Percentiles rank a stretch among this genome's conserved stretches.
Conservation (phyloP, 2,329 filamentous ascomycete genomes). For the Cryphonectria parasitica region DNA sequence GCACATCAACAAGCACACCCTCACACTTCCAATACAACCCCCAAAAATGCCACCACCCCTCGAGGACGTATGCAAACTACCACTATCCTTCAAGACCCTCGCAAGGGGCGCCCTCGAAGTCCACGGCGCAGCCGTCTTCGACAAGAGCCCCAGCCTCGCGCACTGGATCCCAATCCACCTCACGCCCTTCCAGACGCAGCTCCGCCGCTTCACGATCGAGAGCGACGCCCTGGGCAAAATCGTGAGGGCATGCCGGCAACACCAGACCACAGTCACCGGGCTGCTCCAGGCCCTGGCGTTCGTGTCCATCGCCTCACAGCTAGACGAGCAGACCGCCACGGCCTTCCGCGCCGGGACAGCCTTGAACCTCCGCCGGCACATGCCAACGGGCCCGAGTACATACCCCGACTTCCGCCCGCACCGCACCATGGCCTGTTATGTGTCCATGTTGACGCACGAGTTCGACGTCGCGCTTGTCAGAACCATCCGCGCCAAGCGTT, state of each 20-base stretch:
- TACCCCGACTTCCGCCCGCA: conserved; percentile 21
- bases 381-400: conserved; percentile 17
- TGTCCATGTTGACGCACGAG: conserved; percentile 21
- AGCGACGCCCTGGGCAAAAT: conserved; percentile 20
- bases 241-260: conserved; percentile 33
- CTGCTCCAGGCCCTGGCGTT: conserved; percentile 36
- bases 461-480: conserved; percentile 4
- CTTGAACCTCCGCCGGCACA: conserved; percentile 33
- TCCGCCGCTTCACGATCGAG: conserved; percentile 32
- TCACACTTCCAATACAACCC: background rate
- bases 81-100: conserved; percentile 30
- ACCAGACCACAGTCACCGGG: conserved; percentile 38
- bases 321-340: conserved; percentile 15
- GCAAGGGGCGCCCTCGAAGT: conserved; percentile 31
- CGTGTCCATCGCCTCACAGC: conserved; percentile 32
- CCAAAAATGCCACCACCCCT: conserved; percentile 33
- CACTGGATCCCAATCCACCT: conserved; percentile 33
- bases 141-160: conserved; percentile 23
- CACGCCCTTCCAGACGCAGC: conserved; percentile 31
- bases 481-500: conserved; percentile 1
- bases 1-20: conserved; percentile 25
- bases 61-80: conserved; percentile 33
- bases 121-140: conserved; percentile 28
- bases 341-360: conserved; percentile 25
- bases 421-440: conserved; percentile 30